These are phyloP conservation scores for Pseudopithomyces maydicus DNA, from an alignment of 2,329 filamentous ascomycete genomes.

Conservation along the genomic window DNA sequence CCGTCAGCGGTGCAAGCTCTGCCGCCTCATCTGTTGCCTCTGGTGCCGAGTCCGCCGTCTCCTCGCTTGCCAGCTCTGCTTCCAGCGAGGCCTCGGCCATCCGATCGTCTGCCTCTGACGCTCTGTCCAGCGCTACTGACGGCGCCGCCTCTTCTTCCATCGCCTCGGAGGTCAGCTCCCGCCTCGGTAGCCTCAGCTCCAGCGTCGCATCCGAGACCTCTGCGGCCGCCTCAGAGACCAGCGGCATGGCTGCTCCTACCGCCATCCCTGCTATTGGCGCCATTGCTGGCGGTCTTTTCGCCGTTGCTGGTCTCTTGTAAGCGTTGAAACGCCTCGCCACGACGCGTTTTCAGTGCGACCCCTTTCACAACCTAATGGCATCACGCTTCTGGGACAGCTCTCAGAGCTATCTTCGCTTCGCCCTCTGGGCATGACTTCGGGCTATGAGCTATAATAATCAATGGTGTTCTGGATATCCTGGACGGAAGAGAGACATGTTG, in stretches of 20 bases:
- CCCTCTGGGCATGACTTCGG: neutral
- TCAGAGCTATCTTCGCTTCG: neutral
- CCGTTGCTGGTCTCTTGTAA: constrained; percentile 42
- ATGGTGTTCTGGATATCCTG: neutral
- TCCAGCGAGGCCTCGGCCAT: constrained; percentile 9
- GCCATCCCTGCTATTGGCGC: constrained; percentile 38
- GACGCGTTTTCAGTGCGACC: neutral
- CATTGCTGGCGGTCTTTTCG: constrained; percentile 36
- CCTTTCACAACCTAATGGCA: neutral
- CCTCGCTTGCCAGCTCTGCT: constrained; percentile 15
- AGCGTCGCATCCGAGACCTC: constrained; percentile 6
- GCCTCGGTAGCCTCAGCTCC: constrained; percentile 11
- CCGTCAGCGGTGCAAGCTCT: constrained; percentile 1
- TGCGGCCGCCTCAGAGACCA: constrained; percentile 9
- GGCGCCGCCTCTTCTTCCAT: constrained; percentile 5
- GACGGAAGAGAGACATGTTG: neutral
- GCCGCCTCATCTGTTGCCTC: constrained; percentile 4
- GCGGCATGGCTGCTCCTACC: constrained; percentile 27
- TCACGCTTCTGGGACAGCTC: neutral
- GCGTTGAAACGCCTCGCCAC: constrained; percentile 3
- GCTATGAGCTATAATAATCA: constrained; percentile 2
- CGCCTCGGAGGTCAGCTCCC: constrained; percentile 7
- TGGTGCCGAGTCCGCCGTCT: constrained; percentile 9
- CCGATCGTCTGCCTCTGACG: constrained; percentile 1
- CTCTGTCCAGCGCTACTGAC: constrained; percentile 18